phyloP scores from a whole-genome alignment of 768 basidiomycete genomes.

The Suillus placidus region DNA sequence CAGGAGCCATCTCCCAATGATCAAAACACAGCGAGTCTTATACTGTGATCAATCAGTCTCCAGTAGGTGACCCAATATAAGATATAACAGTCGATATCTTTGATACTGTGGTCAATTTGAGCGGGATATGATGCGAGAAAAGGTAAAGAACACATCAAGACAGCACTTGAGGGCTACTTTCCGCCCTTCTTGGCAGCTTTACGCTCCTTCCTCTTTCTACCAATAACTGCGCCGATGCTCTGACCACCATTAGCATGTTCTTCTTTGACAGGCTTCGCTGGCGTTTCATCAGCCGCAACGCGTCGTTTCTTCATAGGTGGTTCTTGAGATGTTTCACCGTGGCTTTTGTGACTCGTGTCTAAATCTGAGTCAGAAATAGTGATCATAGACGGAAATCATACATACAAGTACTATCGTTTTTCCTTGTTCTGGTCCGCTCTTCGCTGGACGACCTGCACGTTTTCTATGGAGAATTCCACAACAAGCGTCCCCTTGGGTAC shows the following conservation, averaged over 20 bases:
- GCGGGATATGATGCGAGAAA: not conserved
- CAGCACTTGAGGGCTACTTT: not conserved
- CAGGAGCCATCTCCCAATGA: not conserved
- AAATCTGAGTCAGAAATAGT: constrained; percentile 1
- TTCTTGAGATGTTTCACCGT: constrained; percentile 30
- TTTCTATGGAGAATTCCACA: constrained; percentile 97
- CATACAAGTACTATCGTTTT: constrained; percentile 22
- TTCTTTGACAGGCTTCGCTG: constrained; percentile 26
- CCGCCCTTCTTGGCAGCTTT: constrained; percentile 37
- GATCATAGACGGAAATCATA: not conserved
- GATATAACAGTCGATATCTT: not conserved
- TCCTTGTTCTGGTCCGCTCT: constrained; percentile 57
- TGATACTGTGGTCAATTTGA: not conserved
- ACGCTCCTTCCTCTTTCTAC: constrained; percentile 76
- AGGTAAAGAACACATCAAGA: not conserved
- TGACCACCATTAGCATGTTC: constrained; percentile 36
- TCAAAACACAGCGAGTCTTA: not conserved
- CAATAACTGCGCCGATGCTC: constrained; percentile 70
- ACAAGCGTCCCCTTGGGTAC: constrained; percentile 59
- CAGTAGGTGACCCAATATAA: not conserved
- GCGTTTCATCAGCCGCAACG: constrained; percentile 24
- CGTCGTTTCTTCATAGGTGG: constrained; percentile 46
- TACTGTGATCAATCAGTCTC: not conserved
- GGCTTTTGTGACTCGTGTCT: constrained; percentile 11
- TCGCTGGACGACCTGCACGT: constrained; percentile 84